Base-by-base conservation (phyloP, 139 green algal genomes). In the Chlorella sorokiniana region DNA sequence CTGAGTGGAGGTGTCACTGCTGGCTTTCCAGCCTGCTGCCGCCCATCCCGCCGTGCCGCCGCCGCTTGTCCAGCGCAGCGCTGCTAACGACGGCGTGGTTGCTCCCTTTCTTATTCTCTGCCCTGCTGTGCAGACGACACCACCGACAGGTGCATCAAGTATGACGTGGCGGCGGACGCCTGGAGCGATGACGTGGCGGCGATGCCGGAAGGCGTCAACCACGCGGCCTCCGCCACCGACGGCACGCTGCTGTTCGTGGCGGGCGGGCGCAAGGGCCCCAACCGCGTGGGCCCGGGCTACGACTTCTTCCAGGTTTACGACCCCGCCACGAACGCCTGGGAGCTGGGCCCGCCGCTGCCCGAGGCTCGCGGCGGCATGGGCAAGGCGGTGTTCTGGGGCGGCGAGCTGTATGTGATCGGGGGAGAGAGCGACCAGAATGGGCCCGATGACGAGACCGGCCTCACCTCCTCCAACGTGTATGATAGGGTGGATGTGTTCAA, bases 261-360 rank as follows among this genome's bases (percentile, higher is more conserved):
- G 4, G 65, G 65, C 23, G 65, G 65, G 35, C 65, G 65, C 33
- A 44, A 51, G 33, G 65, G 65, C 35, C 65, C 20, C 65, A 72
- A 72, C 65, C 6, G 6, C 7, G 65, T 72, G 20, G 65, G 65
- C 65, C 38, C 38, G 9, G 65, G 65, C 35, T 72, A 35, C 20
- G 38, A 72, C 20, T 72, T 51, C 65, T 25, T 72, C 14, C 65
- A 69, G 62, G 62, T 72, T 20, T 72, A 72, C 65, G 38, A 72
- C 65, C 65, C 65, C 9, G 35, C 65, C 65, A 72, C 37, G 35
- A 72, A 72, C 37, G 38, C 10, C 8, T 72, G 65, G 65, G 11
- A 3, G 18, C 65, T 51, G 22, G 65, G 65, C 35, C 38, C 18
- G 65, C 14, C 65, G 0, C 37, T 72, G 37, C 65, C 65, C 1